phyloP scores from a whole-genome alignment of 164 flowering plant species.

The Tinospora cordifolia region DNA sequence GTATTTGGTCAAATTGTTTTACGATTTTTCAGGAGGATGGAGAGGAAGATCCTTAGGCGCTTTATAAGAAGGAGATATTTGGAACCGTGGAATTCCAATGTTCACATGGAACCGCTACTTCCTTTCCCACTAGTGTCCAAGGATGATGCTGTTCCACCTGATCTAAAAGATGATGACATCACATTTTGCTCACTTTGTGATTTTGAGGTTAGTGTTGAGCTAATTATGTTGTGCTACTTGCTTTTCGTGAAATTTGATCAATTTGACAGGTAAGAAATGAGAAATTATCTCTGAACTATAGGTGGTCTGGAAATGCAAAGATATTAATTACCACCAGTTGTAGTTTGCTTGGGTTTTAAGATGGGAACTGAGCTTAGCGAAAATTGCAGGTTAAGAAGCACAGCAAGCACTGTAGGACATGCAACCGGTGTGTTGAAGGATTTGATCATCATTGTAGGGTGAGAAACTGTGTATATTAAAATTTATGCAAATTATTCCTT shows the following conservation, averaged over 20 bases:
- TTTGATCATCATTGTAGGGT: conserved; percentile 99
- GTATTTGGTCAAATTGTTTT: conserved; percentile 48
- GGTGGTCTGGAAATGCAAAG: background rate
- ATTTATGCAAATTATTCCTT: background rate
- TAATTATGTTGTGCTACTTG: background rate
- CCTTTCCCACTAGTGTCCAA: conserved; percentile 64
- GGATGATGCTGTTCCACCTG: conserved; percentile 63
- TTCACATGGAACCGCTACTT: conserved; percentile 66
- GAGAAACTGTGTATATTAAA: conserved; percentile 7
- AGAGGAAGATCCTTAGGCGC: conserved; percentile 61
- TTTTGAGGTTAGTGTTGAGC: conserved; percentile 49
- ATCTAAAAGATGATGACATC: conserved; percentile 53
- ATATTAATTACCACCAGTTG: background rate
- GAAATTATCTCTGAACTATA: background rate
- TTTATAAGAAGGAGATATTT: conserved; percentile 72
- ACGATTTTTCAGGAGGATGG: conserved; percentile 61
- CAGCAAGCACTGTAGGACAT: conserved; percentile 93
- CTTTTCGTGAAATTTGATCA: background rate
- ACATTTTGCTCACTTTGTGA: conserved; percentile 75
- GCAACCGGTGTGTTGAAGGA: conserved; percentile 94
- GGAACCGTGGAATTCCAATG: conserved; percentile 44
- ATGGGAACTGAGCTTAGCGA: background rate
- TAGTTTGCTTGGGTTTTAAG: background rate
- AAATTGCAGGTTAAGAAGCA: conserved; percentile 58
- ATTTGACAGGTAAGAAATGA: background rate